These are phyloP conservation scores for Colletotrichum melonis DNA, from an alignment of 2,329 filamentous ascomycete species.

Conservation along the genomic window DNA sequence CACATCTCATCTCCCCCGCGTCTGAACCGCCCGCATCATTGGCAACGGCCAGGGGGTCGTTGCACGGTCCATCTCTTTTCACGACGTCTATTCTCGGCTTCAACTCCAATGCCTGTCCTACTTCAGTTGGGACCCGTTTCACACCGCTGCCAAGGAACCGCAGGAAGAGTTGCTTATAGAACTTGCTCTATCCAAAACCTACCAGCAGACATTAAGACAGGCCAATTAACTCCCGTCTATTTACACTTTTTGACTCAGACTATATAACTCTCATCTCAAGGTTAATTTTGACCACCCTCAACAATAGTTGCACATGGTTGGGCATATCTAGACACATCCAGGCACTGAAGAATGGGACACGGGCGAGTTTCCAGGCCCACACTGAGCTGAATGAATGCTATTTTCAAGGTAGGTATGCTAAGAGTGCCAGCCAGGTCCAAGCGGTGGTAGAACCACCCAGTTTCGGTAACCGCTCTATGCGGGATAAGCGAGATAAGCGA, in stretches of 20 bases:
- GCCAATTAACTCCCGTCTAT: neutral
- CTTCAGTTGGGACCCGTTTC: neutral
- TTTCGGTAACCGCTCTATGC: too few relatives aligned
- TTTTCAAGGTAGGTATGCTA: too few relatives aligned
- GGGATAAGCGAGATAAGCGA: too few relatives aligned
- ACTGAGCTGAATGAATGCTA: too few relatives aligned
- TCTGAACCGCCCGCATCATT: neutral
- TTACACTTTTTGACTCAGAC: neutral
- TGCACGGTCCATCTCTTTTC: constrained; percentile 24
- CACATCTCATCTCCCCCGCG: constrained; percentile 9
- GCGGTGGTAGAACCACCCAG: too few relatives aligned
- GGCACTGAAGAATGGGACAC: too few relatives aligned
- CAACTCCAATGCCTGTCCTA: too few relatives aligned
- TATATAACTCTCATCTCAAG: neutral
- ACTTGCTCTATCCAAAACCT: neutral
- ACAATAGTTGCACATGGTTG: too few relatives aligned
- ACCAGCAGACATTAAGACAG: neutral
- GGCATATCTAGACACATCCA: too few relatives aligned
- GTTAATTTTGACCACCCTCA: neutral
- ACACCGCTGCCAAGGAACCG: neutral
- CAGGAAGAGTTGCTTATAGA: neutral
- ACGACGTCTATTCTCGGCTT: neutral
- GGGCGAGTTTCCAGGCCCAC: too few relatives aligned
- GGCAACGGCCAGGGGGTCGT: neutral
- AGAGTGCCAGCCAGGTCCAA: too few relatives aligned